Evolutionary conservation across 2,329 filamentous ascomycete species (phyloP), one percentile per base, ranked within the genome.

Genomic region (Fusarium nodosum): DNA sequence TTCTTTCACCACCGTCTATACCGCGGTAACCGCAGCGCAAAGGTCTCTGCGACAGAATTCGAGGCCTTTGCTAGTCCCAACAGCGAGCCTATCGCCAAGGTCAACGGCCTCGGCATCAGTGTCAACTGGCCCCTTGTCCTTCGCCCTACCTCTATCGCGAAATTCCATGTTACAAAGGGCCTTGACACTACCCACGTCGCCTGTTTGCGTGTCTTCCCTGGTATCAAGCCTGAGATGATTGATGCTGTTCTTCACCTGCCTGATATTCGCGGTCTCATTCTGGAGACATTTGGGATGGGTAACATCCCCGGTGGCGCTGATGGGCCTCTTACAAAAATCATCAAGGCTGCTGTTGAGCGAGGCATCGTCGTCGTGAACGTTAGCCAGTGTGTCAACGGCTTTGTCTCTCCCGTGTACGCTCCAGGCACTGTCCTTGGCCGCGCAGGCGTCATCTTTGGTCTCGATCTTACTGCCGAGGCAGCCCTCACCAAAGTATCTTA

Each of bases 1-100:
- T 97, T 97, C 83, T 97, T 97, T 85, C 93, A 96, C 80, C 92
- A 97, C 82, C 93, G 90, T 71, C 87, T 97, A 22, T 97, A 94
- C 81, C 89, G 94, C 28, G 94, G 94, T 18, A 97, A 97, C 80
- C 86, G 94, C 63, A 90, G 92, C 12, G 96, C 93, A 66, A 97
- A 97, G 79, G 89, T 97, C 33, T 94, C 93, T 16, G 92, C 94
- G 8, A 93, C 92, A 61, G 89, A 92, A 56, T 97, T 97, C 77
- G 90, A 93, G 60, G 94, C 93, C 9, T 97, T 97, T 78, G 91
- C 90, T 60, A 93, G 91, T 46, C 94, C 94, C n/a, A 97, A 97
- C 78, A 88, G 89, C 72, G 87, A 91, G 34, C 93, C 94, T 5
- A 83, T 97, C 58, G 94, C 93, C 41, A 90, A 89, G 50, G 93